Evolutionary conservation across 345 rosid species (phyloP).

Genomic region (Cardamine chenopodiifolia): DNA sequence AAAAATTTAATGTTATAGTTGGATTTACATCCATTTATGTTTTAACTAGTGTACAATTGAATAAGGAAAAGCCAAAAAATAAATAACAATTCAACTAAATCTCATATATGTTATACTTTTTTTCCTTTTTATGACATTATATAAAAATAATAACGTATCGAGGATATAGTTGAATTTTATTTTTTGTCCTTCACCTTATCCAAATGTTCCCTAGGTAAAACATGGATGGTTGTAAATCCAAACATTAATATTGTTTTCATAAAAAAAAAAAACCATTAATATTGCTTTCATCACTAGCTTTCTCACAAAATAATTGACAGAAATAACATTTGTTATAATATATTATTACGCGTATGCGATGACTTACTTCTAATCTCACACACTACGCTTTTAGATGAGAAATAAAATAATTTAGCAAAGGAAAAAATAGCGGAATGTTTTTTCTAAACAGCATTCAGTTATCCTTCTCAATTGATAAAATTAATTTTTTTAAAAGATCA

Average conservation of each 20-base stretch:
- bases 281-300: neutral
- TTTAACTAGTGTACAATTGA: neutral
- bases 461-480: too few species aligned
- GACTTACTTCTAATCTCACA: neutral
- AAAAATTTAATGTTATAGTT: neutral
- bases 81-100: neutral
- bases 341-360: neutral
- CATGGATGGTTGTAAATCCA: neutral
- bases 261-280: too few species aligned
- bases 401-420: too few species aligned
- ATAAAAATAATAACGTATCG: neutral
- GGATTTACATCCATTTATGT: neutral
- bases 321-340: neutral
- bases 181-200: neutral
- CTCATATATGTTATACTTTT: neutral
- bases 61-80: neutral
- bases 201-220: neutral
- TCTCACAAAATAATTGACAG: neutral
- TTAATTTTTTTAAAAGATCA: too few species aligned
- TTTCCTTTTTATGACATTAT: neutral
- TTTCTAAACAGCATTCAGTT: too few species aligned
- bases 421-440: too few species aligned
- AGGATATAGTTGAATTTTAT: neutral
- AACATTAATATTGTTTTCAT: too few species aligned
- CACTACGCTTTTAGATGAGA: too few species aligned